phyloP scores from a whole-genome alignment of 257 asterid species.

The Misopates orontium region DNA sequence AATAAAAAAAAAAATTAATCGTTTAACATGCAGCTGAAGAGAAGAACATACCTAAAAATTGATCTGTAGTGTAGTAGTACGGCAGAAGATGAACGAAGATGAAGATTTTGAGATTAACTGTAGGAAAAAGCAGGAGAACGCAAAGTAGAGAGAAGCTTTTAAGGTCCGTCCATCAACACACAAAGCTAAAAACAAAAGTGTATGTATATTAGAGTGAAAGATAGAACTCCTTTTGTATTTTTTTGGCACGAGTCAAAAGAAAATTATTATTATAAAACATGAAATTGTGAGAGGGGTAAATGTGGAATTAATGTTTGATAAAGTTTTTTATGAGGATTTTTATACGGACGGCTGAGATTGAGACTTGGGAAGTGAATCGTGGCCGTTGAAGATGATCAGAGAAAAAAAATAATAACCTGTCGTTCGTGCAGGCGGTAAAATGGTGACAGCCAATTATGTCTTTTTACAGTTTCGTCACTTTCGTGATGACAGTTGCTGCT shows the following conservation, averaged over 20 bases:
- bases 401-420: conserved; percentile 49
- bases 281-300: conserved; percentile 24
- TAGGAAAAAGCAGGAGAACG: conserved; percentile 32
- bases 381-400: conserved; percentile 32
- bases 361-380: neutral
- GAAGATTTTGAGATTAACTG: conserved; percentile 31
- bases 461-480: conserved; percentile 43
- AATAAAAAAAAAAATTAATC: neutral
- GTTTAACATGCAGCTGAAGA: neutral
- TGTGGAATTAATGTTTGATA: conserved; percentile 19
- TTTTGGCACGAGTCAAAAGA: conserved; percentile 13
- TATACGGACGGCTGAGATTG: conserved; percentile 33
- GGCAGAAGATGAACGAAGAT: conserved; percentile 19
- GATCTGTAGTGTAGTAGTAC: neutral
- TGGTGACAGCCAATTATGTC: conserved; percentile 51
- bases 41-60: conserved; percentile 5
- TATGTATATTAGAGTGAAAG: conserved; percentile 24
- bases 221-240: conserved; percentile 29
- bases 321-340: neutral
- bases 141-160: conserved; percentile 44
- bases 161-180: conserved; percentile 61
- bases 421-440: conserved; percentile 45
- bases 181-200: conserved; percentile 38
- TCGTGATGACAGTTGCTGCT: conserved; percentile 38
- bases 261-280: neutral